phyloP scores from a whole-genome alignment of 2,329 filamentous ascomycete genomes.

The Stachybotrys elegans region DNA sequence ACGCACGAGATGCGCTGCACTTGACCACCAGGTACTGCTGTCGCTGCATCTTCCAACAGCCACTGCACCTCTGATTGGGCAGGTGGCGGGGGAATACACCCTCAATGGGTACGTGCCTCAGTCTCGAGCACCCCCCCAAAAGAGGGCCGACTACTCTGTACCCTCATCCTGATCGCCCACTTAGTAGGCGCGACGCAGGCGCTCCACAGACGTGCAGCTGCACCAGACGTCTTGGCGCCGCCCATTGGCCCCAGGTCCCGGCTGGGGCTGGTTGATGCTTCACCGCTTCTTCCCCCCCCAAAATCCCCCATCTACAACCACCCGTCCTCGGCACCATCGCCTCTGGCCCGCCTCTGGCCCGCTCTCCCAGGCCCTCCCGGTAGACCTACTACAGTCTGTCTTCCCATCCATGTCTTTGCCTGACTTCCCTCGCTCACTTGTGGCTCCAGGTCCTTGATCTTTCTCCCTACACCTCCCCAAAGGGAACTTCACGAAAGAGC shows the following conservation, averaged over 20 bases:
- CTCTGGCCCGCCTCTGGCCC: not conserved
- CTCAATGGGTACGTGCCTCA: no score
- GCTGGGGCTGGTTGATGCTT: constrained; percentile 27
- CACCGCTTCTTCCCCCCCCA: constrained; percentile 33
- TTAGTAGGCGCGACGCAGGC: constrained; percentile 9
- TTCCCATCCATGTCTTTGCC: constrained; percentile 4
- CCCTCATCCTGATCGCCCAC: constrained; percentile 7
- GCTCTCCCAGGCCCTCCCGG: not conserved
- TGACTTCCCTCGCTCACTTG: constrained; percentile 7
- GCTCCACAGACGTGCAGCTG: constrained; percentile 22
- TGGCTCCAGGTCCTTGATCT: constrained; percentile 18
- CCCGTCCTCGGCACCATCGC: constrained; percentile 11
- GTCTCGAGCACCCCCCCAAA: no score
- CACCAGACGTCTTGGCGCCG: constrained; percentile 22
- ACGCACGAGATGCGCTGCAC: not conserved
- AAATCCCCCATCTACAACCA: constrained; percentile 25
- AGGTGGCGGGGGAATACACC: not conserved
- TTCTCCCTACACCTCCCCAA: constrained; percentile 19
- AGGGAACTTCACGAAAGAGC: constrained; percentile 34
- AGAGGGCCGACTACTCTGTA: not conserved
- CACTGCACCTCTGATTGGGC: not conserved
- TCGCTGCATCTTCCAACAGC: not conserved
- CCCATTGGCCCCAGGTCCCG: constrained; percentile 29
- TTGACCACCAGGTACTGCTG: not conserved
- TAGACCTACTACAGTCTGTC: constrained; percentile 4